Evolutionary conservation across 257 asterid genomes (phyloP), one percentile per base, ranked within the genome.

Genomic region (Oldenlandia corymbosa): DNA sequence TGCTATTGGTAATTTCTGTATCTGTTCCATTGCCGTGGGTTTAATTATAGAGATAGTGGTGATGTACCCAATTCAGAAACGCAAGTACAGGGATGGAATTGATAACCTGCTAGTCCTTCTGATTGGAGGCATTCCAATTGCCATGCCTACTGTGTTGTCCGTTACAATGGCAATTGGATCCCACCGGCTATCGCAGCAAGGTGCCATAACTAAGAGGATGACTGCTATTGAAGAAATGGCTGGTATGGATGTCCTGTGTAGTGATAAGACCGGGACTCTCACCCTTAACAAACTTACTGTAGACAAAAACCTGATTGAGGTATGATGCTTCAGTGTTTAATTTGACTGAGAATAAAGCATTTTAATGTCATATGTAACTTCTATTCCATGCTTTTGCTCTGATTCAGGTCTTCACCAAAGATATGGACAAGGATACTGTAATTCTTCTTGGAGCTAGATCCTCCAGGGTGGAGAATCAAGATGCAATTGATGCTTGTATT

Each of bases 151-250:
- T 0, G 95, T 86, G 27, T 75, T 86, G 36, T 86, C 95, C 1
- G 95, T 86, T 30, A 86, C 95, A 17, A 86, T 87, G 95, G 95
- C 95, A 13, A 87, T 87, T 37, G 92, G 95, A 51, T 85, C 95
- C 18, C 95, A 88, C 78, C 76, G 93, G 42, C 73, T 88, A 12
- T 84, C 95, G 4, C 78, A 84, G 75, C 85, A 87, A 80, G 94
- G 94, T 10, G 95, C 95, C 45, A 88, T 85, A n/a, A 88, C 95
- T 10, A 88, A 88, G 73, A 81, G 95, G 70, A 88, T 88, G 95
- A 88, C 95, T 12, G 95, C 95, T 12, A 88, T 88, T 8, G 95
- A 88, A 57, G 95, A 87, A 60, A 79, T 87, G 95, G 95, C 95
- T 7, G 95, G 95, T 28, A 87, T 87, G 95, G 95, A 88, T 67